Base-by-base conservation (phyloP, 2,329 filamentous ascomycete species). In the Colletotrichum zoysiae region DNA sequence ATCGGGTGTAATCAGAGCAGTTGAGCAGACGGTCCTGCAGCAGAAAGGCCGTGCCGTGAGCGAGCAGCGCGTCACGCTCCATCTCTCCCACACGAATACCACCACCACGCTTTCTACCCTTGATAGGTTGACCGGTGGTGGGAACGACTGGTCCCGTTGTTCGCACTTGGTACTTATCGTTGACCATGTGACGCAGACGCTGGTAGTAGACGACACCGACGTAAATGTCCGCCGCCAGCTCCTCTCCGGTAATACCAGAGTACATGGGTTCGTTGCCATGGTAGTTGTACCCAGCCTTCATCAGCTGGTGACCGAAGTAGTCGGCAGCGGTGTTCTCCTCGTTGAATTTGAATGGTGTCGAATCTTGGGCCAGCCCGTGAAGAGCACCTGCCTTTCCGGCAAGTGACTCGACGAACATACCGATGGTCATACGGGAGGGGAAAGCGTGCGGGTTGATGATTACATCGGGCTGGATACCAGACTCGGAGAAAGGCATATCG, bases 401-500 rank as follows among this genome's bases (percentile, higher is more conserved):
- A 64, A 99, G 88, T 6, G 95, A 98, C 85, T 99, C 96, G 79
- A 99, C 91, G 82, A 99, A 98, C 94, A 98, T 98, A 79, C 96
- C 96, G 79, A 99, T 99, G 26, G 96, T 99, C 96, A 99, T 99
- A 83, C 96, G 95, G 57, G 95, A 98, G 9, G 96, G 96, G 88
- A 99, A 99, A 79, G 96, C 96, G 87, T 99, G 96, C 51, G 96
- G 96, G 84, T 99, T 99, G 87, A 99, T 99, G 83, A 99, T 99
- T 78, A 97, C 88, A 82, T 99, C 96, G 12, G 96, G 96, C 79
- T 98, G 95, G 73, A 99, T 98, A 65, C 96, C 96, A 7, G 93
- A 93, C 84, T 99, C 96, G 3, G 94, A 95, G 83, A 98, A 99
- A 4, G 96, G 96, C 93, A 99, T 96, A 81, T 98, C 95, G 71